A percentile compares a stretch with the other conserved stretches of the same genome.
Evolutionary conservation across 768 basidiomycete species (phyloP).

Genomic region (Tricholoma sp.): DNA sequence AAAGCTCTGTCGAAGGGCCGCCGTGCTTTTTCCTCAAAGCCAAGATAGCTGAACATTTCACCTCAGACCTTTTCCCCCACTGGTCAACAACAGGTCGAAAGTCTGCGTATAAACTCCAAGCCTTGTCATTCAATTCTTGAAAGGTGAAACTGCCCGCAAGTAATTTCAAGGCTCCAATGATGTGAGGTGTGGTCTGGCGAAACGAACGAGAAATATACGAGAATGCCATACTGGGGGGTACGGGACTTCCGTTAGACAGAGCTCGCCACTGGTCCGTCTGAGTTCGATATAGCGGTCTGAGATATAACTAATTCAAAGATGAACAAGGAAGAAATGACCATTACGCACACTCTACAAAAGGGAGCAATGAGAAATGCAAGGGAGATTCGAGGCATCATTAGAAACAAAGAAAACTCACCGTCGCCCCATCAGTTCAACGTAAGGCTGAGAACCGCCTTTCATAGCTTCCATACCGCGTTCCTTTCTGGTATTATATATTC

Average conservation of each 20-base stretch:
- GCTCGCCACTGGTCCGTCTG: conserved; percentile 76
- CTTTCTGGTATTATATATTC: conserved; percentile 58
- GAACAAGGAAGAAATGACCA: neutral
- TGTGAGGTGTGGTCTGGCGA: conserved; percentile 69
- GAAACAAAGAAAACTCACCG: conserved; percentile 32
- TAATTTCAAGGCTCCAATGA: conserved; percentile 73
- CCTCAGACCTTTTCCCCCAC: conserved; percentile 81
- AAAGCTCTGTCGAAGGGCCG: conserved; percentile 9
- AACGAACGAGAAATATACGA: conserved; percentile 79
- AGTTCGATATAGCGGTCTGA: conserved; percentile 76
- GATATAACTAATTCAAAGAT: neutral
- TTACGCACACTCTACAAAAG: neutral
- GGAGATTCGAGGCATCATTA: neutral
- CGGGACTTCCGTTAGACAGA: conserved; percentile 63
- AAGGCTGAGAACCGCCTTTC: conserved; percentile 65
- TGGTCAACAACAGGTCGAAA: conserved; percentile 79
- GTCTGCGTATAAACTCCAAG: conserved; percentile 77
- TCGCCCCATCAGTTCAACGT: conserved; percentile 80
- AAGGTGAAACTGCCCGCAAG: conserved; percentile 56
- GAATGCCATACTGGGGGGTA: conserved; percentile 70
- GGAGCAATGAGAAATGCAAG: neutral
- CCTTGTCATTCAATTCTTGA: conserved; percentile 56
- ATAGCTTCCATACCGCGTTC: conserved; percentile 51
- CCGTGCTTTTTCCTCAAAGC: conserved; percentile 38
- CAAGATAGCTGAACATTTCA: conserved; percentile 67